Base-by-base conservation (phyloP, 495 filamentous ascomycete species). In the Daldinia bambusicola region DNA sequence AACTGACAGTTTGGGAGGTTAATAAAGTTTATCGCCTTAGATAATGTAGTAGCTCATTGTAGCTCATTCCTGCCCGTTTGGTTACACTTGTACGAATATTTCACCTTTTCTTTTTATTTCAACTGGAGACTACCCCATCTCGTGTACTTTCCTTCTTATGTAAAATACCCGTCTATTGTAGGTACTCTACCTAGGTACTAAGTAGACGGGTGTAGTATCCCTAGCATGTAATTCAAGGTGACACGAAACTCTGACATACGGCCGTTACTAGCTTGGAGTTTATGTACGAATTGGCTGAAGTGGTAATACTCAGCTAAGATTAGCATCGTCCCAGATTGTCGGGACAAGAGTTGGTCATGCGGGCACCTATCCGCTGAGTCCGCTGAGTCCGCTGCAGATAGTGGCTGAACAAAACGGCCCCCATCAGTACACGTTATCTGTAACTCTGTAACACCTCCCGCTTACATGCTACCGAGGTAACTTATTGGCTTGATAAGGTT, bases 211-310 rank as follows among this genome's bases (percentile, higher is more conserved):
- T 58, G 30, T 53, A 53, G 50, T 40, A 52, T 48, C 36, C 43
- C 41, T 32, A 59, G 43, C 30, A 36, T 6, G 34, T 36, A 64
- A 52, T 64, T n/a, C 31, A 40, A 71, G 62, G 69, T 71, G 59
- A 63, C 66, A 71, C 69, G 64, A 71, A 51, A 63, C 32, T 61
- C 14, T 71, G 14, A 63, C n/a, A 52, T 71, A 71, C 69, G 63
- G 63, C 69, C 53, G 63, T 67, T 71, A 60, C 68, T 55, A 58
- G 26, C n/a, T 32, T 59, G 45, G 37, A 38, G 41, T 50, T 61
- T 61, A 48, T 41, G 45, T 55, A 56, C 34, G 51, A 34, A 48
- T 34, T 64, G 50, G 43, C 45, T 38, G 34, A 22, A 22, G 31
- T 48, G 34, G 32, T 26, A n/a, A 60, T 55, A 31, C 43, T 51